Evolutionary conservation across 768 basidiomycete genomes (phyloP).

Genomic region (Tephrocybe rancida): DNA sequence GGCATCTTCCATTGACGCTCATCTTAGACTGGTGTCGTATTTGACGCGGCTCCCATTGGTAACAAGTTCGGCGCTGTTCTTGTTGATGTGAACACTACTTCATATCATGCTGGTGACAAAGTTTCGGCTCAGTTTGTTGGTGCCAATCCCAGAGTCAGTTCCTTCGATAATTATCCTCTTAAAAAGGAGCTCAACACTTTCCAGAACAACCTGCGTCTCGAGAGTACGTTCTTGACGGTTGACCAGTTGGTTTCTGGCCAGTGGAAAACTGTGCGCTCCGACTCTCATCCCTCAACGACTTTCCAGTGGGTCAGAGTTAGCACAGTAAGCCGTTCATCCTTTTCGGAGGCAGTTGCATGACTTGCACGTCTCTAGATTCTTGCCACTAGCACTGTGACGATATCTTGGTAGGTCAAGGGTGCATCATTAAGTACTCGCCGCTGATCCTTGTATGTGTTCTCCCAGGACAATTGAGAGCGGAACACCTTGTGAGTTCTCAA

Average conservation of each 20-base stretch:
- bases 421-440: neutral
- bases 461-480: slow-evolving; percentile 64
- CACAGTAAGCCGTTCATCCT: slow-evolving; percentile 37
- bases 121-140: slow-evolving; percentile 70
- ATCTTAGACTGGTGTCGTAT: slow-evolving; percentile 60
- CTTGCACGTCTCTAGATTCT: slow-evolving; percentile 39
- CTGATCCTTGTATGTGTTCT: slow-evolving; percentile 4
- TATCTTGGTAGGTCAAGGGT: slow-evolving; percentile 55
- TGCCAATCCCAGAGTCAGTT: slow-evolving; percentile 73
- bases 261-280: slow-evolving; percentile 65
- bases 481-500: slow-evolving; percentile 49
- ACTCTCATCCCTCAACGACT: slow-evolving; percentile 78
- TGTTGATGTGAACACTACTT: slow-evolving; percentile 48
- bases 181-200: slow-evolving; percentile 1
- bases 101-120: slow-evolving; percentile 59
- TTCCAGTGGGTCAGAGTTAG: slow-evolving; percentile 66
- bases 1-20: slow-evolving; percentile 4
- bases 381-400: slow-evolving; percentile 64
- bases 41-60: slow-evolving; percentile 58
- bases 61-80: slow-evolving; percentile 66
- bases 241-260: slow-evolving; percentile 49
- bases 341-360: neutral
- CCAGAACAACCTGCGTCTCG: slow-evolving; percentile 78
- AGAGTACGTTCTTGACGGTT: slow-evolving; percentile 71
- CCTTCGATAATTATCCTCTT: neutral